Evolutionary conservation across 2,329 filamentous ascomycete genomes (phyloP), one percentile per base, ranked within the genome.

Genomic region (Hypoxylon sp.): DNA sequence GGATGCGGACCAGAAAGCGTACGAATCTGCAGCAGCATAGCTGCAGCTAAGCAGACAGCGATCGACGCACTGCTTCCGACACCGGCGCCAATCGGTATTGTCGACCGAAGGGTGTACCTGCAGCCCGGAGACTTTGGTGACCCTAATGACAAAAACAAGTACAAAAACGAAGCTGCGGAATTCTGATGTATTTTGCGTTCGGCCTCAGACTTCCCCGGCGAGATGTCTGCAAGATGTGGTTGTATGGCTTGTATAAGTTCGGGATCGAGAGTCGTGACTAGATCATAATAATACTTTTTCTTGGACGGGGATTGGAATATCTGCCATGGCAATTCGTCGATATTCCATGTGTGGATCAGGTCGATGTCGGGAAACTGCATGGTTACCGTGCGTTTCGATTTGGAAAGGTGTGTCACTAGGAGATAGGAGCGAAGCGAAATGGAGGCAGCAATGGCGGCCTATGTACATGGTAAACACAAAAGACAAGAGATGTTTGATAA

Each of bases 381-480:
- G 2, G 92, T 92, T 54, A 99, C 90, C 13, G 92, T 97, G 67
- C 94, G 90, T 78, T 92, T 92, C 46, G 94, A 97, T 82, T 98
- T 98, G 70, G 94, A 97, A 51, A 97, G 88, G 13, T 95, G 93
- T 14, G 94, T 97, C 78, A 98, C 95, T 76, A 97, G 94, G 54
- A 99, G 92, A 80, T 98, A 99, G 48, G 96, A 98, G 74, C 96
- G 92, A 29, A 99, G 87, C 29, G 96, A 97, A 65, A 99, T 97
- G 31, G 96, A 91, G 24, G 96, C 97, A 57, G 96, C 96, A 80
- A 99, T 95, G 65, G 96, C 95, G 73, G 94, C 90, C 91, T 94
- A 73, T 42, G 57, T 8, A 47, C 26, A 35, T 31, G n/a, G 61
- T 71, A 35, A 71, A 26, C 24, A 55, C 47, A 26, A 48, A 48